These are phyloP conservation scores for Kluyveromyces aestuarii DNA, from an alignment of 805 yeast genomes.

Conservation along the genomic window DNA sequence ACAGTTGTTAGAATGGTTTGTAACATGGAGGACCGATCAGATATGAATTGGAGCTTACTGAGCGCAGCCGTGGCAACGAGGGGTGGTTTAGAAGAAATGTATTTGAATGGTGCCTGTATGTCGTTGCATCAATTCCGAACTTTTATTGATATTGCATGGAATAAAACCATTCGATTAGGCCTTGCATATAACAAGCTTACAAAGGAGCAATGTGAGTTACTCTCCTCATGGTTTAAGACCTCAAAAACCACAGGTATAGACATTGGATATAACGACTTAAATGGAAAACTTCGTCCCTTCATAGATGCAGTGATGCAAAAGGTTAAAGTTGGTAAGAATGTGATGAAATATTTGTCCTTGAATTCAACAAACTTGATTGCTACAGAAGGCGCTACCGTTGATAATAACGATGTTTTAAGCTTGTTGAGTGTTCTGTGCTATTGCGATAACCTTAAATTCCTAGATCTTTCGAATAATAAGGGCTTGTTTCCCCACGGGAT, in stretches of 20 bases:
- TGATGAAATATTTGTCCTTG: conserved; percentile 45
- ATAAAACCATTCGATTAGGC: conserved; percentile 57
- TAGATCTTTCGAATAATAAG: conserved; percentile 75
- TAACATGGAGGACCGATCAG: conserved; percentile 40
- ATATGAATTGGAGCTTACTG: conserved; percentile 75
- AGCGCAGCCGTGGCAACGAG: conserved; percentile 66
- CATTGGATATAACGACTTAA: conserved; percentile 70
- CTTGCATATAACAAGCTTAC: conserved; percentile 68
- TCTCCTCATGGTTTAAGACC: conserved; percentile 51
- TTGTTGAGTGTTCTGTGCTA: conserved; percentile 42
- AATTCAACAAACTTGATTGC: conserved; percentile 56
- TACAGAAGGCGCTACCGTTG: conserved; percentile 33
- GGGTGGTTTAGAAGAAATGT: conserved; percentile 72
- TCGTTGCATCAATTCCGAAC: conserved; percentile 40
- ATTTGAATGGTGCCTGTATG: conserved; percentile 77
- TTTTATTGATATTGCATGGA: conserved; percentile 53
- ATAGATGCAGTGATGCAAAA: conserved; percentile 17
- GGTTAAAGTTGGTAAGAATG: conserved; percentile 17
- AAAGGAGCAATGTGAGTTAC: conserved; percentile 43
- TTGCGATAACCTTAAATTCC: conserved; percentile 51
- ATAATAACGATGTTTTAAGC: conserved; percentile 22
- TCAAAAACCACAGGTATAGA: conserved; percentile 58
- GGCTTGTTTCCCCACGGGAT: conserved; percentile 54
- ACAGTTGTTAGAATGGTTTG: conserved; percentile 31
- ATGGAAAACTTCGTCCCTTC: conserved; percentile 27